Base-by-base conservation (phyloP, 2,329 filamentous ascomycete species). In the Saccharata proteae region DNA sequence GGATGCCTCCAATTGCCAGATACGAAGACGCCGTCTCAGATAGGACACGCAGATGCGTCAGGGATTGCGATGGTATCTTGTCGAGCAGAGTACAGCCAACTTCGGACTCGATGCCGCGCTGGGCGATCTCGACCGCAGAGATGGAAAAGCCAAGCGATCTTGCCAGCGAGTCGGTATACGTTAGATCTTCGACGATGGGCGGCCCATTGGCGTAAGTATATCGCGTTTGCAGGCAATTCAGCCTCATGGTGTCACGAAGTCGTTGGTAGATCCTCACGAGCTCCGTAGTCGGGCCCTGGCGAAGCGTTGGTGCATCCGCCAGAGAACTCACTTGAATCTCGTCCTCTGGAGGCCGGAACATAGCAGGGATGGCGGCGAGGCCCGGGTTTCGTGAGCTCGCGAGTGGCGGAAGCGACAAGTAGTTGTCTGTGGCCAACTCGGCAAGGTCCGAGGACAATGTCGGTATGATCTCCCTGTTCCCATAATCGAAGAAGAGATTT, bases 1-100 rank as follows among this genome's bases (percentile, higher is more conserved):
- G 68, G 24, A 88, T 65, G 4, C 74, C 74, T 2, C 83, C 81
- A 36, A 93, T 66, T 2, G 83, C 72, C 33, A 86, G 70, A 53
- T 90, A 96, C 0, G 86, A 86, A 17, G 80, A 73, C 1, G 82
- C 80, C 1, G 86, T 96, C 59, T 94, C 90, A 1, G 83, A 77
- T 15, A 96, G 63, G 16, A 96, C 77, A 29, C 86, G 80, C 16
- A 98, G 65, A 51, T 96, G 85, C 2, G 82, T 90, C 37, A 98
- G 62, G 2, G 74, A 70, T 51, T 93, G 77, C 35, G 88, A 80
- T 0, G 90, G 78, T 30, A 96, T 79, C 46, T 78, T 85, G 42
- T 88, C 80, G 13, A 96, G 57, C 26, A 96, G 60, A 4, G 80
- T 88, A 53, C 74, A 67, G 32, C 81, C 78, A 15, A 49, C 32